These are phyloP conservation scores for Pyrenula aspistea DNA, from an alignment of 495 filamentous ascomycete genomes.

Conservation along the genomic window DNA sequence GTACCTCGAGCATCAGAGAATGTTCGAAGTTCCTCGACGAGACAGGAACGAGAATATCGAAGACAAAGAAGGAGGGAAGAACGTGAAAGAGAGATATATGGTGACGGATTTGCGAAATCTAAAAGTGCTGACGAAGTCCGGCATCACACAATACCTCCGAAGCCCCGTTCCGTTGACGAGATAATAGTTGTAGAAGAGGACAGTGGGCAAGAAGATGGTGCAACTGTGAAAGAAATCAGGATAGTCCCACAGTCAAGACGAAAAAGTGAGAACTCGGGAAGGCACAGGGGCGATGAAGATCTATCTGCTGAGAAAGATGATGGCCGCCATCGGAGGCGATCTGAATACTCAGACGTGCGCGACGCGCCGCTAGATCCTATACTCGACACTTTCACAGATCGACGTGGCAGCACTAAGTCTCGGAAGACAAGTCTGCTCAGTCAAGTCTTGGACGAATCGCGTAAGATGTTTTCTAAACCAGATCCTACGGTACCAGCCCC, in stretches of 20 bases:
- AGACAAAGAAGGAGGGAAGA: slow-evolving; percentile 1
- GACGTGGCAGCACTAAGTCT: slow-evolving; percentile 14
- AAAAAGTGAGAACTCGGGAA: background rate
- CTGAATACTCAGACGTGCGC: slow-evolving; percentile 28
- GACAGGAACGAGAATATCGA: background rate
- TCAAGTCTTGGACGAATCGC: slow-evolving; percentile 39
- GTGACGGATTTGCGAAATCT: background rate
- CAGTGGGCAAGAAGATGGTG: slow-evolving; percentile 6
- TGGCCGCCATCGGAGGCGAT: slow-evolving; percentile 30
- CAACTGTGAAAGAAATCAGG: background rate
- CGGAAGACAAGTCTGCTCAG: slow-evolving; percentile 36
- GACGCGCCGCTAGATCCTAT: slow-evolving; percentile 16
- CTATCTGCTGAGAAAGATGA: slow-evolving; percentile 13
- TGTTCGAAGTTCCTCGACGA: background rate
- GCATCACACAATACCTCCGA: slow-evolving; percentile 1
- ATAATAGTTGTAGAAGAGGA: slow-evolving; percentile 9
- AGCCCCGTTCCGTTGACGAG: slow-evolving; percentile 17
- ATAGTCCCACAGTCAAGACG: background rate
- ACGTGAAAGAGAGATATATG: background rate
- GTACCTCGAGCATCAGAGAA: background rate
- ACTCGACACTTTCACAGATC: background rate
- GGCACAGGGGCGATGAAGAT: slow-evolving; percentile 9
- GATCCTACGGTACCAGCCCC: slow-evolving; percentile 35
- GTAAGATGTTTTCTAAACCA: slow-evolving; percentile 41
- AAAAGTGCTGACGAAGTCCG: background rate